Evolutionary conservation across 2,329 filamentous ascomycete genomes (phyloP), one percentile per base, ranked within the genome.

Genomic region (Fusarium siculi): DNA sequence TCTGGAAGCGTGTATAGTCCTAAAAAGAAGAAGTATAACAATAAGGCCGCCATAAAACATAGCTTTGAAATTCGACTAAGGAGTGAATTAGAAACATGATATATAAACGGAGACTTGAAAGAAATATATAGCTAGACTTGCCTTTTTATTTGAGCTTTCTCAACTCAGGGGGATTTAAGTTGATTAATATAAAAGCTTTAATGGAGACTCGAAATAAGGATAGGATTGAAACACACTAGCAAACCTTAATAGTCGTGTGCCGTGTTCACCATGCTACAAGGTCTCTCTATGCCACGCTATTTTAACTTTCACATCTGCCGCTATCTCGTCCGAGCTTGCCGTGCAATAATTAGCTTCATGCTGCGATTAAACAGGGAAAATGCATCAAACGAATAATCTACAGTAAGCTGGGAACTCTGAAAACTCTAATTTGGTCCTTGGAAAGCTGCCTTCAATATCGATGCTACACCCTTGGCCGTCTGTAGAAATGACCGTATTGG

Each of bases 261-360:
- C 1, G 2, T 2, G 11, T 11, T 4, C 11, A 16, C 5, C 7
- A 46, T 9, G 16, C 23, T 25, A 19, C 5, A 6, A 4, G 0
- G 43, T 2, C 23, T 2, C 28, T 14, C 14, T 10, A 46, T 28
- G 5, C 8, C 1, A 2, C 9, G 4, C 7, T 28, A 14, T 28
- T 46, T 46, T 19, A 14, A 46, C 23, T 46, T 19, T 46, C 4
- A 9, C 5, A 7, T 28, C 23, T 46, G 18, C 18, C 23, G 18
- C 23, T 46, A 2, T 14, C 4, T 25, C 8, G 18, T 28, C 43
- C 11, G 4, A 44, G 4, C 10, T 44, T 25, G 42, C 3, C 42
- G 16, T 9, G 23, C 0, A 7, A 11, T 4, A 44, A 19, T 19
- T 25, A 19, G 25, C 16, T 25, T 25, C 1, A 12, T 44, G 10